Conservation (phyloP, 2,329 filamentous ascomycete species). For the Cercospora sp. region DNA sequence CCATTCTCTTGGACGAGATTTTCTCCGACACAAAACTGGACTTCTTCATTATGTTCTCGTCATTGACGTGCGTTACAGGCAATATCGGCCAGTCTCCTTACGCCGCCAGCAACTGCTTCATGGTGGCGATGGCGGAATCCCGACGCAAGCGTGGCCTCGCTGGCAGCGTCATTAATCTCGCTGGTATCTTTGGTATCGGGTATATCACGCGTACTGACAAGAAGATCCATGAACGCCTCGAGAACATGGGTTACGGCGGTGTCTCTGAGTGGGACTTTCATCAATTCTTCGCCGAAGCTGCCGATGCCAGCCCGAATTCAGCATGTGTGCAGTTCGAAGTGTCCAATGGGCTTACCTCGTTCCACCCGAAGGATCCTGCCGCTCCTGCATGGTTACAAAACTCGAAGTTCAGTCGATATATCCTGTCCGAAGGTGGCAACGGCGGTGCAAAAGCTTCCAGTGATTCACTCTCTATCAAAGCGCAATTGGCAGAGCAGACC, state of each 20-base stretch:
- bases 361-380: background rate
- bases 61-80: conserved; percentile 45
- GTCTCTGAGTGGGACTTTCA: conserved; percentile 49
- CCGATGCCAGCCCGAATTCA: background rate
- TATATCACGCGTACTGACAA: conserved; percentile 30
- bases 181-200: conserved; percentile 29
- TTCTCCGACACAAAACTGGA: conserved; percentile 42
- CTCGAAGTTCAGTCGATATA: background rate
- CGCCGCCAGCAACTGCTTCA: conserved; percentile 7
- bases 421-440: background rate
- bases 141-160: conserved; percentile 14
- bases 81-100: conserved; percentile 9
- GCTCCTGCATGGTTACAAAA: background rate
- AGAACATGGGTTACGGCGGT: background rate
- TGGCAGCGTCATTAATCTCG: background rate
- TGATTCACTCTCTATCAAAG: background rate
- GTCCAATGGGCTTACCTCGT: background rate
- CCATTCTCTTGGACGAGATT: conserved; percentile 28
- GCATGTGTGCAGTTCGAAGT: background rate
- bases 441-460: background rate
- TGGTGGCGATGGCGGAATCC: background rate
- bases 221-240: background rate
- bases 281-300: background rate
- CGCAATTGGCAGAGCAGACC: background rate
- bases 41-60: conserved; percentile 36